Evolutionary conservation across 179 eudicot species (phyloP).

Genomic region (Spinacia oleracea): DNA sequence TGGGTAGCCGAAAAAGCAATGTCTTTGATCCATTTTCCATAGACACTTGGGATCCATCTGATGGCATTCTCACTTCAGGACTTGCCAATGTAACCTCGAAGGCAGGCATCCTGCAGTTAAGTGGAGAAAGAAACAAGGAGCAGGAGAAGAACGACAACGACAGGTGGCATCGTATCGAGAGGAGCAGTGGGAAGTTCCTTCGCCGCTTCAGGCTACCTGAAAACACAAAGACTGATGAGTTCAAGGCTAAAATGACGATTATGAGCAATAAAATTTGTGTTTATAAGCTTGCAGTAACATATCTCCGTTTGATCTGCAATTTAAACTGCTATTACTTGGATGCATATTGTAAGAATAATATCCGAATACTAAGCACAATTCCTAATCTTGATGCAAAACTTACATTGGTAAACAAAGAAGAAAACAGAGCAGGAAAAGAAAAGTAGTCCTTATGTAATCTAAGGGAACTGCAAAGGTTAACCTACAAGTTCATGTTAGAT

Average conservation of each 20-base stretch:
- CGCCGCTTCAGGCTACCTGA: conserved; percentile 43
- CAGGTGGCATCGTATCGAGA: conserved; percentile 40
- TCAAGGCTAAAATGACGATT: conserved; percentile 23
- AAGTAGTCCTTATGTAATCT: no score
- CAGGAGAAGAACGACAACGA: conserved; percentile 40
- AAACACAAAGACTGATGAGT: conserved; percentile 38
- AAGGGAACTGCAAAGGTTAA: no score
- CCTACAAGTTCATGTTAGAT: no score
- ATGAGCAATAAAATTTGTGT: conserved; percentile 15
- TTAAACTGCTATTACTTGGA: not conserved
- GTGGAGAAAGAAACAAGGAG: conserved; percentile 41
- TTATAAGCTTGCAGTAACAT: not conserved
- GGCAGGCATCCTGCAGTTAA: conserved; percentile 41
- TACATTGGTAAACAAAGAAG: not conserved
- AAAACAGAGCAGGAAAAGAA: no score
- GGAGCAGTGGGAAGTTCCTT: conserved; percentile 40
- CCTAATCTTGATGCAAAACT: not conserved
- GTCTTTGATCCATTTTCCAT: conserved; percentile 41
- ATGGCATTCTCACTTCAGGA: conserved; percentile 24
- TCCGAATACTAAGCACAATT: not conserved
- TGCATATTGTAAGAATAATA: not conserved
- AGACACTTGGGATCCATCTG: conserved; percentile 39
- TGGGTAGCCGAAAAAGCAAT: conserved; percentile 33
- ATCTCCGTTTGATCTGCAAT: no score
- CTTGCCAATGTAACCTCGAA: conserved; percentile 29